A percentile compares a stretch with the other conserved stretches of the same genome.
phyloP scores from a whole-genome alignment of 345 rosid genomes.

The Camelina neglecta region DNA sequence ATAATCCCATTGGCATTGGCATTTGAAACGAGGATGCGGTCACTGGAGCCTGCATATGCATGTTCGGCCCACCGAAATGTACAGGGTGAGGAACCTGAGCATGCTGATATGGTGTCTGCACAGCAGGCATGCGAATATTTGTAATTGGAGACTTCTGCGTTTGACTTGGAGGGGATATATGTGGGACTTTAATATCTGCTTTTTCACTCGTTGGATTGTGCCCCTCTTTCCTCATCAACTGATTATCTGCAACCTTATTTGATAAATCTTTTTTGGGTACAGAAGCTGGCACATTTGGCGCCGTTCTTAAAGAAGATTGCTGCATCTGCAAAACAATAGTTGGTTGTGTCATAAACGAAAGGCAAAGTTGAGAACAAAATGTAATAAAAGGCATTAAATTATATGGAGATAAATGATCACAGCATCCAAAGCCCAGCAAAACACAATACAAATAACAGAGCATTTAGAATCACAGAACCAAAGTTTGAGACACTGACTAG shows the following conservation, averaged over 20 bases:
- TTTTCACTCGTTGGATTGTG: conserved; percentile 54
- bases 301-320: conserved; percentile 60
- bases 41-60: conserved; percentile 79
- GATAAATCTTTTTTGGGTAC: conserved; percentile 58
- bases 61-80: conserved; percentile 72
- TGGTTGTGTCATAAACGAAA: conserved; percentile 27
- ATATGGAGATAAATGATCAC: background rate
- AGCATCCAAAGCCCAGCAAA: background rate
- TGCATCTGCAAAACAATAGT: conserved; percentile 64
- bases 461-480: conserved; percentile 16
- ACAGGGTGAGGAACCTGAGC: conserved; percentile 59
- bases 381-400: conserved; percentile 9
- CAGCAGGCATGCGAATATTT: conserved; percentile 61
- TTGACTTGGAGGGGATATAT: conserved; percentile 52
- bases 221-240: conserved; percentile 52
- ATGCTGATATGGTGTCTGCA: conserved; percentile 78
- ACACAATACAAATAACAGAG: conserved; percentile 17
- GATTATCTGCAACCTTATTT: conserved; percentile 59
- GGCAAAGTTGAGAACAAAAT: conserved; percentile 7
- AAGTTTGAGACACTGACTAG: conserved; percentile 17
- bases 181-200: conserved; percentile 61
- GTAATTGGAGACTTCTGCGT: conserved; percentile 62
- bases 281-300: conserved; percentile 60
- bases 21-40: conserved; percentile 64
- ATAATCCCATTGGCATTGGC: conserved; percentile 70